These are phyloP conservation scores for Piper longum DNA, from an alignment of 164 flowering plant genomes.

Conservation along the genomic window DNA sequence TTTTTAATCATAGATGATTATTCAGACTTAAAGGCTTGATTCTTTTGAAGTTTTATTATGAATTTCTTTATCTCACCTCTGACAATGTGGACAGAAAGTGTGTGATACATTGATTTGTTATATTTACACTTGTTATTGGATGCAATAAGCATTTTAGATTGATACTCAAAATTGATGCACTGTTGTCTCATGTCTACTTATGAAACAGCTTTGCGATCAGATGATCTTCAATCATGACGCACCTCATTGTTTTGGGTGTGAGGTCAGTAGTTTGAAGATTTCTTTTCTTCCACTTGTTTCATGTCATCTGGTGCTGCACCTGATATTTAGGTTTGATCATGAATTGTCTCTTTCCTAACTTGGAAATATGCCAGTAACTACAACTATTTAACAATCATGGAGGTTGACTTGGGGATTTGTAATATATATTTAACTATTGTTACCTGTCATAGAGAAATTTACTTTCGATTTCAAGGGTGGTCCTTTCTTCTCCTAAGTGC, in stretches of 20 bases:
- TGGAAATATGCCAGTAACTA: too few relatives aligned
- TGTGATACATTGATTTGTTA: not conserved
- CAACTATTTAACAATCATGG: too few relatives aligned
- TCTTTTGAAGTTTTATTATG: too few relatives aligned
- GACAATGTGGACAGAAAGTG: not conserved
- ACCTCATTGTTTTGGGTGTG: conserved; percentile 70
- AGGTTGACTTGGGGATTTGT: too few relatives aligned
- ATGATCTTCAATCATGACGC: conserved; percentile 92
- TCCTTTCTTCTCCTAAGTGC: too few relatives aligned
- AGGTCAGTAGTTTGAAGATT: conserved; percentile 25
- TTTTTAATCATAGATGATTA: too few relatives aligned
- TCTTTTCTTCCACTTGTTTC: not conserved
- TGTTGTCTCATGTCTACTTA: conserved; percentile 9
- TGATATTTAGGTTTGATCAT: not conserved
- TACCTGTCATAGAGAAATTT: too few relatives aligned
- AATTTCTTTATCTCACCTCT: too few relatives aligned
- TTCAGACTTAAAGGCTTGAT: too few relatives aligned
- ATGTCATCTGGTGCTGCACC: not conserved
- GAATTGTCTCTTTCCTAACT: too few relatives aligned
- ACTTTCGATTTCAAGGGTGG: too few relatives aligned
- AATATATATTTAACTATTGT: too few relatives aligned
- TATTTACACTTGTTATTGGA: not conserved
- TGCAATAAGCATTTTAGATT: not conserved
- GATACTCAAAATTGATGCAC: not conserved
- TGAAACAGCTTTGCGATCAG: conserved; percentile 65